A percentile compares a stretch with the other conserved stretches of the same genome.
These are phyloP conservation scores for Daucus carota DNA, from an alignment of 129 eudicot genomes.

Conservation along the genomic window DNA sequence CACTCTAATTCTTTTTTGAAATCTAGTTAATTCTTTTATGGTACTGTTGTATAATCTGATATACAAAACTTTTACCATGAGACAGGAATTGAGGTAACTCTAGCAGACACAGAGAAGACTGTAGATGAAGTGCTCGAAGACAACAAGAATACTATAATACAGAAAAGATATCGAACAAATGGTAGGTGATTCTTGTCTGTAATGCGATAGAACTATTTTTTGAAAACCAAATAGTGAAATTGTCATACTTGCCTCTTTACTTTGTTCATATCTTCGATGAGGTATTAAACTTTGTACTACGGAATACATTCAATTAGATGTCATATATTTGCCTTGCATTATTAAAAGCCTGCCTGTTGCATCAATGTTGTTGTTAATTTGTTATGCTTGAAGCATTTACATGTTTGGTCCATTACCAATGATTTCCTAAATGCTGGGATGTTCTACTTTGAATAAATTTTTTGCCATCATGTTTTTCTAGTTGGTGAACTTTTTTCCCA, in stretches of 20 bases:
- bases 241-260: not conserved
- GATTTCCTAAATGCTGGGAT: not conserved
- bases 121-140: conserved; percentile 70
- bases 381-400: not conserved
- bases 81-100: conserved; percentile 63
- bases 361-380: not conserved
- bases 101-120: conserved; percentile 44
- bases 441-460: not conserved
- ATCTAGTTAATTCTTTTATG: not conserved
- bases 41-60: not conserved
- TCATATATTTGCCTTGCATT: not conserved
- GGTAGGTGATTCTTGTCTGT: conserved; percentile 34
- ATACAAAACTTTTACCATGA: conserved; percentile 1
- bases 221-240: not conserved
- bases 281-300: not conserved
- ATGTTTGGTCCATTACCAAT: not conserved
- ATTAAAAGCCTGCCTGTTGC: not conserved
- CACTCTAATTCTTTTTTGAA: not conserved
- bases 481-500: conserved; percentile 87
- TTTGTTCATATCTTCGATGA: not conserved
- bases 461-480: conserved; percentile 12
- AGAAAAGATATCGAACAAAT: conserved; percentile 77
- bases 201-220: not conserved
- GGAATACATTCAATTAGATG: not conserved
- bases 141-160: conserved; percentile 54